Evolutionary conservation across 2,329 filamentous ascomycete genomes (phyloP).

Genomic region (Grosmannia huntii): DNA sequence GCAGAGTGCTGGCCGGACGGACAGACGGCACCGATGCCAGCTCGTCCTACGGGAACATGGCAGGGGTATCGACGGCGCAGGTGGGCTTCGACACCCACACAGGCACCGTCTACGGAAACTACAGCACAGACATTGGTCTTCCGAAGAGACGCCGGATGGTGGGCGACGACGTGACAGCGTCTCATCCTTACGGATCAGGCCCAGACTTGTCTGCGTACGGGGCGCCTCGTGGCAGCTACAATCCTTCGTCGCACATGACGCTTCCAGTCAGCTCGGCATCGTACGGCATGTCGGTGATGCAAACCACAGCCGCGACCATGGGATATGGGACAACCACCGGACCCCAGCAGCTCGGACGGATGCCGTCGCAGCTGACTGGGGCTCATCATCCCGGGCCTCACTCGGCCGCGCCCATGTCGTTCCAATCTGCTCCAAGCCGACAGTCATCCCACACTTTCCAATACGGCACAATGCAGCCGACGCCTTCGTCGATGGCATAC

Average conservation of each 20-base stretch:
- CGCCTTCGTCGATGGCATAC: conserved; percentile 9
- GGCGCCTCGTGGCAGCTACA: conserved; percentile 3
- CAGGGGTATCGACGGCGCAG: background rate
- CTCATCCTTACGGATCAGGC: background rate
- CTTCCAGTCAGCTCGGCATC: conserved; percentile 8
- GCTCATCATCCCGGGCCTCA: background rate
- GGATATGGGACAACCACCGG: background rate
- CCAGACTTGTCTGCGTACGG: conserved; percentile 5
- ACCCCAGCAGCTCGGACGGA: conserved; percentile 5
- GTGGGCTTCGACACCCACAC: conserved; percentile 3
- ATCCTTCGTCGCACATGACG: background rate
- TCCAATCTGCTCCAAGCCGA: conserved; percentile 8
- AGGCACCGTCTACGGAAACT: background rate
- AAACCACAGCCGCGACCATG: background rate
- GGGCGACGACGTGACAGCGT: conserved; percentile 1
- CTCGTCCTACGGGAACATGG: conserved; percentile 3
- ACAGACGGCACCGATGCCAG: background rate
- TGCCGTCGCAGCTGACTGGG: conserved; percentile 8
- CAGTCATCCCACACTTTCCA: conserved; percentile 9
- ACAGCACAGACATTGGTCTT: conserved; percentile 2
- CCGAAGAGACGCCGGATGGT: conserved; percentile 9
- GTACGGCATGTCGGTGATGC: conserved; percentile 4
- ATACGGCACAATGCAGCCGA: conserved; percentile 7
- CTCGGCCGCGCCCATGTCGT: conserved; percentile 3
- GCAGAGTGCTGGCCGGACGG: background rate